Conservation (phyloP, 352 stramenopile species). For the Phytophthora sp. region DNA sequence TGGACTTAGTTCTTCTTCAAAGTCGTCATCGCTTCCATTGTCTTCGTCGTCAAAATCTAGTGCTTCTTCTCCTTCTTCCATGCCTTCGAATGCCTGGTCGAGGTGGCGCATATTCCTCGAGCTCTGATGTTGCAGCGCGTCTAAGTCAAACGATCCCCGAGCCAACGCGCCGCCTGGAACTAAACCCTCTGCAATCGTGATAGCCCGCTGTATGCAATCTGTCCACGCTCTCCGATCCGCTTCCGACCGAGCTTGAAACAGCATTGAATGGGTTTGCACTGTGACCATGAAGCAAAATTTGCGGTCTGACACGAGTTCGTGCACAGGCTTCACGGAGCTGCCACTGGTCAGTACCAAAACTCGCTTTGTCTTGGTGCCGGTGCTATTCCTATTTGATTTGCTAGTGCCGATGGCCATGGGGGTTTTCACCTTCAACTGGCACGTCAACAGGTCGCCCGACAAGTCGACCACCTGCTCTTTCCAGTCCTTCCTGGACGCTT, state of each 20-base stretch:
- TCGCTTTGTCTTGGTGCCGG: slow-evolving; percentile 33
- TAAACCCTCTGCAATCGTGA: slow-evolving; percentile 69
- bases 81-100: slow-evolving; percentile 36
- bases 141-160: slow-evolving; percentile 48
- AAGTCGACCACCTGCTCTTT: slow-evolving; percentile 73
- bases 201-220: slow-evolving; percentile 67
- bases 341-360: slow-evolving; percentile 52
- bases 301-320: slow-evolving; percentile 64
- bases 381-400: slow-evolving; percentile 14
- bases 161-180: slow-evolving; percentile 44
- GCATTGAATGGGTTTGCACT: slow-evolving; percentile 59
- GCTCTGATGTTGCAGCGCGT: slow-evolving; percentile 58
- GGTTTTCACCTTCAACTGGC: slow-evolving; percentile 32
- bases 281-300: slow-evolving; percentile 76
- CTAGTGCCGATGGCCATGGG: slow-evolving; percentile 21
- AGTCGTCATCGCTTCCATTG: slow-evolving; percentile 10
- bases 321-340: slow-evolving; percentile 66
- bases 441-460: slow-evolving; percentile 66
- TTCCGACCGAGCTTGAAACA: slow-evolving; percentile 66
- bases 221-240: slow-evolving; percentile 62
- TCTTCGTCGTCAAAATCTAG: slow-evolving; percentile 16
- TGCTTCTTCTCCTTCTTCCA: slow-evolving; percentile 30
- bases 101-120: slow-evolving; percentile 58
- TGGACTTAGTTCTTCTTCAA: slow-evolving; percentile 22
- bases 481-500: slow-evolving; percentile 40